A percentile compares a stretch with the other conserved stretches of the same genome.
These are phyloP conservation scores for Pseudohalonectria lignicola DNA, from an alignment of 2,329 filamentous ascomycete species.

Conservation along the genomic window DNA sequence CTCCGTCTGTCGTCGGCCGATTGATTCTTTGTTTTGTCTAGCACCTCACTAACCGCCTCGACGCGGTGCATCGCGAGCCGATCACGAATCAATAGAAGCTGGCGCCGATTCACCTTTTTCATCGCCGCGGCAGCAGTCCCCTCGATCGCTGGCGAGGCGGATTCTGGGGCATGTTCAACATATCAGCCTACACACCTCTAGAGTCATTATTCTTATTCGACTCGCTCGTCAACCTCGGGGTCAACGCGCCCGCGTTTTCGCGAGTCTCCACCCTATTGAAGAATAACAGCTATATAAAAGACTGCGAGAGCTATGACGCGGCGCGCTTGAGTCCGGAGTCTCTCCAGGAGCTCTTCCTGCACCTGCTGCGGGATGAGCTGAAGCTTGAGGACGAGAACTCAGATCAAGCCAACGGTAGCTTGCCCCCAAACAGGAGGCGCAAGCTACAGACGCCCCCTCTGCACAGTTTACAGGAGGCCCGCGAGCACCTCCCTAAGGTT, in stretches of 20 bases:
- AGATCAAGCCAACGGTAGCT: constrained; percentile 29
- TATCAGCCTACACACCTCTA: constrained; percentile 20
- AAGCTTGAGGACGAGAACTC: constrained; percentile 30
- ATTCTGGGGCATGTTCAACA: constrained; percentile 22
- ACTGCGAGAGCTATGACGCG: constrained; percentile 61
- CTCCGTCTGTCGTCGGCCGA: too few relatives aligned
- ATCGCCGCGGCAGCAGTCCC: constrained; percentile 20
- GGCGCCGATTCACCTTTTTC: constrained; percentile 23
- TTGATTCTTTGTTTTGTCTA: too few relatives aligned
- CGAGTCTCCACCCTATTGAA: constrained; percentile 48
- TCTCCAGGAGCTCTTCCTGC: constrained; percentile 67
- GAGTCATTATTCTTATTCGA: constrained; percentile 23
- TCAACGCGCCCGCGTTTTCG: constrained; percentile 19
- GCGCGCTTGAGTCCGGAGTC: constrained; percentile 66
- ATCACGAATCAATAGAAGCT: too few relatives aligned
- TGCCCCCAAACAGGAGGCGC: constrained; percentile 55
- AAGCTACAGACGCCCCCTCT: constrained; percentile 58
- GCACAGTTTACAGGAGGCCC: constrained; percentile 55
- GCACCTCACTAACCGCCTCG: too few relatives aligned
- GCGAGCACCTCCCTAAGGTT: constrained; percentile 55
- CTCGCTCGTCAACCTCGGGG: constrained; percentile 15
- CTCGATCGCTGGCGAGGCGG: constrained; percentile 20
- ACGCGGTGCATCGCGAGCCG: too few relatives aligned
- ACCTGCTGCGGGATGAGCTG: constrained; percentile 64
- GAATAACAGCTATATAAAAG: constrained; percentile 61